A percentile compares a stretch with the other conserved stretches of the same genome.
Evolutionary conservation across 2,329 filamentous ascomycete species (phyloP).

Genomic region (Coniella lustricola): DNA sequence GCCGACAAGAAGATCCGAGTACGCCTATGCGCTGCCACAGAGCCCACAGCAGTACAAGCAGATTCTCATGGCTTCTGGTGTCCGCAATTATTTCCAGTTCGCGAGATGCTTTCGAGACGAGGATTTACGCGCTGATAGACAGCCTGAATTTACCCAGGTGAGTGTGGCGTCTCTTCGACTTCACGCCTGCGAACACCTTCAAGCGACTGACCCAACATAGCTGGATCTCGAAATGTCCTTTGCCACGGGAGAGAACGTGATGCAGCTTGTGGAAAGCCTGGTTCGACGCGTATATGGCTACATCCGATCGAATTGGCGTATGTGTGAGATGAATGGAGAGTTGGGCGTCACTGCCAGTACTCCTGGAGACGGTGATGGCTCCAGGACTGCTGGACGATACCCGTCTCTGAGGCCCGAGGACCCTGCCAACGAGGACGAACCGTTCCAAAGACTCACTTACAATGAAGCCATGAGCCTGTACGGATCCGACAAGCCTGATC

Average conservation of each 20-base stretch:
- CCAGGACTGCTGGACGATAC: slow-evolving; percentile 14
- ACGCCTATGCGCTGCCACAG: slow-evolving; percentile 87
- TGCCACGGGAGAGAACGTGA: slow-evolving; percentile 63
- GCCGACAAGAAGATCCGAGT: slow-evolving; percentile 67
- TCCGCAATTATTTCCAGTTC: slow-evolving; percentile 81
- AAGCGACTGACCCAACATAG: slow-evolving; percentile 31
- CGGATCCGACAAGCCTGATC: slow-evolving; percentile 88
- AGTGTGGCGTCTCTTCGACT: neutral
- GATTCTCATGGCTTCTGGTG: slow-evolving; percentile 86
- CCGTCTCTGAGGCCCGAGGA: slow-evolving; percentile 17
- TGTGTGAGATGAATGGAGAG: slow-evolving; percentile 24
- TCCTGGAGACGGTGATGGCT: neutral
- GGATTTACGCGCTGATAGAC: slow-evolving; percentile 82
- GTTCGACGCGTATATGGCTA: slow-evolving; percentile 48
- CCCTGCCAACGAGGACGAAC: slow-evolving; percentile 6
- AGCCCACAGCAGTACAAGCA: slow-evolving; percentile 99
- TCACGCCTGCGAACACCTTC: neutral
- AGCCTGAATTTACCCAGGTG: slow-evolving; percentile 93
- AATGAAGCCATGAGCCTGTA: slow-evolving; percentile 70
- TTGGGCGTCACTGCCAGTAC: slow-evolving; percentile 18
- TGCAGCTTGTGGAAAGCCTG: slow-evolving; percentile 45
- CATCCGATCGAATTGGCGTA: slow-evolving; percentile 35
- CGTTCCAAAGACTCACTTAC: slow-evolving; percentile 62
- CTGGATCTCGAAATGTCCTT: slow-evolving; percentile 94
- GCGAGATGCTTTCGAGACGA: slow-evolving; percentile 94